These are phyloP conservation scores for Talaromyces sp. DNA, from an alignment of 2,329 filamentous ascomycete species.

Conservation along the genomic window DNA sequence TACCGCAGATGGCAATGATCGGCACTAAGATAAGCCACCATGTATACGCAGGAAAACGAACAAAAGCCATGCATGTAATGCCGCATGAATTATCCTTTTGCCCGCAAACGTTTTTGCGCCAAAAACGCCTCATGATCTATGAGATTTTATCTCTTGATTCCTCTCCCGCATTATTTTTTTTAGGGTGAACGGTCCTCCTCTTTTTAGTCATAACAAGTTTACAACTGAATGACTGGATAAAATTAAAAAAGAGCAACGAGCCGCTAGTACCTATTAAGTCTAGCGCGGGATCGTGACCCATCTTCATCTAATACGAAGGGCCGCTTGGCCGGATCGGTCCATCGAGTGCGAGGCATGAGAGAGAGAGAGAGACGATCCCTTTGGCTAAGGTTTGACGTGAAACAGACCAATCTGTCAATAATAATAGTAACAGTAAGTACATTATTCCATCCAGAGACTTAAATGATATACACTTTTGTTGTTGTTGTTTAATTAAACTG, in stretches of 20 bases:
- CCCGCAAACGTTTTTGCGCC: neutral
- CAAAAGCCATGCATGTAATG: neutral
- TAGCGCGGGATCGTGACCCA: neutral
- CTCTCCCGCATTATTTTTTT: too few species aligned
- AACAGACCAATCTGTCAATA: neutral
- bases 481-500: neutral
- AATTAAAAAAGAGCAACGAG: too few species aligned
- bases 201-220: too few species aligned
- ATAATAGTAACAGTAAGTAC: too few species aligned
- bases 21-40: neutral
- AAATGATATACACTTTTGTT: too few species aligned
- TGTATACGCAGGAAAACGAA: neutral
- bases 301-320: neutral
- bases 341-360: neutral
- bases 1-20: neutral
- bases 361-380: too few species aligned
- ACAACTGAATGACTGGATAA: neutral
- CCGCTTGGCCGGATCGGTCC: neutral
- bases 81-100: neutral
- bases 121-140: neutral
- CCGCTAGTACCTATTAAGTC: neutral
- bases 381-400: neutral
- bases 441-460: neutral
- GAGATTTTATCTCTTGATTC: too few species aligned
- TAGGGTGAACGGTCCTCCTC: too few species aligned